Evolutionary conservation across 1,284 basidiomycete species (phyloP), one percentile per base, ranked within the genome.

Genomic region (Phenoliferia sp.): DNA sequence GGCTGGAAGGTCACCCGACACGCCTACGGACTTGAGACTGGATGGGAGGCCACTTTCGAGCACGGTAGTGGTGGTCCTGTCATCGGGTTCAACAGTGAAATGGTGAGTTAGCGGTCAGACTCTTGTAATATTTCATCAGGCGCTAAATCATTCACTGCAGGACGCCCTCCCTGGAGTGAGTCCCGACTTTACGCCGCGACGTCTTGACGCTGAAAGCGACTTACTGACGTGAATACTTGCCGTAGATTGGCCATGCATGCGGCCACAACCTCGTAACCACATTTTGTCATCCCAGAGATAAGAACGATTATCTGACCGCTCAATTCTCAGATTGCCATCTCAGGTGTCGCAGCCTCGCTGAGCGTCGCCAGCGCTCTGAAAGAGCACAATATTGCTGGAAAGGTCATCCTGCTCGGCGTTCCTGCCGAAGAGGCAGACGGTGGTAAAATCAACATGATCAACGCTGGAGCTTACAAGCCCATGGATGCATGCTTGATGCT

Each of bases 391-490:
- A 82, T 90, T 48, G 75, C 86, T 2, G 92, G 90, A 2, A 89
- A 83, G 63, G 82, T 94, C 22, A 81, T 92, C 56, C 82, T 94
- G 34, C 82, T 94, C 6, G 92, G 92, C 29, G 94, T 92, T 6
- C 92, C 92, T 82, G 92, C 88, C 22, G 92, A 94, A 79, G 92
- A 94, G 79, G 82, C 81, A 19, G 89, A 88, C 2, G 88, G 85
- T 26, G 91, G 92, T 29, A 94, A 94, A 79, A 83, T 87, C 62
- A 82, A 84, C 55, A 80, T 94, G 34, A 80, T 92, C 22, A 83
- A 90, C 66, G 81, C 83, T 17, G 90, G 89, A 50, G 90, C 83
- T 28, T 92, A 91, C 79, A 79, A 85, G 52, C 85, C 82, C 48
- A 90, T 90, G 88, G 87, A 90, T 78, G 85, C 84, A 16, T 90